Evolutionary conservation across 1,284 basidiomycete genomes (phyloP).

Genomic region (Termitomyces sp.): DNA sequence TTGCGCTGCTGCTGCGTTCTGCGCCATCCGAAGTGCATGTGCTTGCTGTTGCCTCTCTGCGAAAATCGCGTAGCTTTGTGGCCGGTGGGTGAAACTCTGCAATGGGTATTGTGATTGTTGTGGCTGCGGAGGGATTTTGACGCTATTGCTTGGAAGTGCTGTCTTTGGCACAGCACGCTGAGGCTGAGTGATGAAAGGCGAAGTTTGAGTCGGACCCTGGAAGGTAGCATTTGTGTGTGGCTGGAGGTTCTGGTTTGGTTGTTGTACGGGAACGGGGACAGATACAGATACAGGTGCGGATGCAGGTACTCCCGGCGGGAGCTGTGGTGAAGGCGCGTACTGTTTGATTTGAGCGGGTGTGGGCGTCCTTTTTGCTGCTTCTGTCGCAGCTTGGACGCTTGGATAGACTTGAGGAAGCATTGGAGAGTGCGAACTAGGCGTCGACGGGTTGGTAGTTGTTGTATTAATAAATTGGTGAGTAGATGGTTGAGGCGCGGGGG

Average conservation of each 20-base stretch:
- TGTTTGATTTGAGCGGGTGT: slow-evolving; percentile 25
- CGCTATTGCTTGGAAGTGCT: slow-evolving; percentile 6
- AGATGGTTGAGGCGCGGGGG: slow-evolving; percentile 26
- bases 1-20: slow-evolving; percentile 13
- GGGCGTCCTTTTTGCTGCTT: slow-evolving; percentile 26
- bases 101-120: not conserved
- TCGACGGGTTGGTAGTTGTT: slow-evolving; percentile 23
- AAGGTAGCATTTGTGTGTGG: slow-evolving; percentile 11
- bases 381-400: slow-evolving; percentile 30
- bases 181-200: slow-evolving; percentile 9
- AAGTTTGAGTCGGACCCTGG: slow-evolving; percentile 4
- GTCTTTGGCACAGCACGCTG: slow-evolving; percentile 6
- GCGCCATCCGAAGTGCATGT: slow-evolving; percentile 6
- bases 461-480: slow-evolving; percentile 32
- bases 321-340: slow-evolving; percentile 16
- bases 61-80: not conserved
- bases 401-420: slow-evolving; percentile 34
- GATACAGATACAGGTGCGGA: slow-evolving; percentile 2
- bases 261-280: not conserved
- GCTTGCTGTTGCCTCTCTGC: slow-evolving; percentile 11
- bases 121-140: slow-evolving; percentile 7
- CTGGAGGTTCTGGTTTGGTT: slow-evolving; percentile 1
- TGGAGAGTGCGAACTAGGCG: slow-evolving; percentile 20
- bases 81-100: not conserved
- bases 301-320: slow-evolving; percentile 13